These are phyloP conservation scores for Amanita muscaria DNA, from an alignment of 768 basidiomycete species.

Conservation along the genomic window DNA sequence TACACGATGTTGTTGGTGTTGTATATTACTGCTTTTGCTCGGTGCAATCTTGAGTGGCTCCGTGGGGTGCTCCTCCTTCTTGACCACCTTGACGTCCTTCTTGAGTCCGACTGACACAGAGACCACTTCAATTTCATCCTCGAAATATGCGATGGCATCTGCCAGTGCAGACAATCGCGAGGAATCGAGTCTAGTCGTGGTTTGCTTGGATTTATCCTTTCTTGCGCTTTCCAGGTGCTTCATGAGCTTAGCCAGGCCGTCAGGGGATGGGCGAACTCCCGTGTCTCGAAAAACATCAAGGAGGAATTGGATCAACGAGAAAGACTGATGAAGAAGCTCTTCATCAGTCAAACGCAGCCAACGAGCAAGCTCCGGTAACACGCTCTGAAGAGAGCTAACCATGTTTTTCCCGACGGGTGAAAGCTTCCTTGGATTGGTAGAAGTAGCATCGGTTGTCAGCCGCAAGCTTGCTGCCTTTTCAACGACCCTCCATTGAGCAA, in stretches of 20 bases:
- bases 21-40: background rate
- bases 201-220: conserved; percentile 33
- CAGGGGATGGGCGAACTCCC: conserved; percentile 43
- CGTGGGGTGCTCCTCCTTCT: background rate
- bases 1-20: background rate
- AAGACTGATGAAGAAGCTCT: conserved; percentile 86
- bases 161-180: conserved; percentile 58
- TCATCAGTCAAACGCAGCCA: conserved; percentile 93
- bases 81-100: background rate
- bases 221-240: conserved; percentile 56
- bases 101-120: background rate
- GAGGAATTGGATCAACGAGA: conserved; percentile 71
- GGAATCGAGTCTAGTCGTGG: conserved; percentile 46
- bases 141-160: conserved; percentile 55
- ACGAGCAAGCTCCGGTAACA: conserved; percentile 67
- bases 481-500: conserved; percentile 73
- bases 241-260: conserved; percentile 55
- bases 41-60: background rate
- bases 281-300: conserved; percentile 68
- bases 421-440: conserved; percentile 30
- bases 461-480: conserved; percentile 51
- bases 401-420: conserved; percentile 63
- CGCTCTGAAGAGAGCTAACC: conserved; percentile 67
- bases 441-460: conserved; percentile 16
- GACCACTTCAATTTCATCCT: conserved; percentile 42